Conservation (phyloP, 495 filamentous ascomycete genomes). For the Tricharina praecox region DNA sequence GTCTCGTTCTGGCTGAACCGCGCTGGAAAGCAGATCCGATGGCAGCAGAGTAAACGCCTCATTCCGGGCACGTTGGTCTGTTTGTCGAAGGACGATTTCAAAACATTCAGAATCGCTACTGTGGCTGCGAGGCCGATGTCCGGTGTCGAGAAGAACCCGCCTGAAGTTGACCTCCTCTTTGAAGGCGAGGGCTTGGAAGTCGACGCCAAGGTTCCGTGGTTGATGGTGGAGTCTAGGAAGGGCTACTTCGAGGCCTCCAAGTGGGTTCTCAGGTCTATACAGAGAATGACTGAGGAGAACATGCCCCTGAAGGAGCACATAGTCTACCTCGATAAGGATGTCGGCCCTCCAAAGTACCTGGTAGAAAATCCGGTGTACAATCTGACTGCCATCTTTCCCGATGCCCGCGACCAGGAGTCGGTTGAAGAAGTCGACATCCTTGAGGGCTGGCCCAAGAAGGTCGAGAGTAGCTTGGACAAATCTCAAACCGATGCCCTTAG, state of each 20-base stretch:
- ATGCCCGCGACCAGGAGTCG: slow-evolving; percentile 25
- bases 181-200: slow-evolving; percentile 39
- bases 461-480: slow-evolving; percentile 41
- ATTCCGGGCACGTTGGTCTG: slow-evolving; percentile 54
- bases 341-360: slow-evolving; percentile 37
- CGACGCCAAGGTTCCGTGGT: slow-evolving; percentile 51
- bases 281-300: slow-evolving; percentile 47
- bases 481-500: slow-evolving; percentile 53
- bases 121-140: slow-evolving; percentile 53
- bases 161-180: slow-evolving; percentile 63
- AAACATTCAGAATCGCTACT: slow-evolving; percentile 51
- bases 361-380: slow-evolving; percentile 32
- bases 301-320: slow-evolving; percentile 49
- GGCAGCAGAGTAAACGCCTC: slow-evolving; percentile 60
- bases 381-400: slow-evolving; percentile 30
- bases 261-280: slow-evolving; percentile 55
- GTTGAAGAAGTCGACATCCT: slow-evolving; percentile 34
- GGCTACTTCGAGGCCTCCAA: slow-evolving; percentile 61
- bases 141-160: slow-evolving; percentile 45
- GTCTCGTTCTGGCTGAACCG: slow-evolving; percentile 54
- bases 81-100: slow-evolving; percentile 49
- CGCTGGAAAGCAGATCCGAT: slow-evolving; percentile 51
- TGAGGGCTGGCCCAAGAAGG: slow-evolving; percentile 33
- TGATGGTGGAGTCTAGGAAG: slow-evolving; percentile 59
- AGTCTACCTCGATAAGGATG: slow-evolving; percentile 34